Conservation (phyloP, 2,329 filamentous ascomycete species). For the Cercospora zeae-maydis region DNA sequence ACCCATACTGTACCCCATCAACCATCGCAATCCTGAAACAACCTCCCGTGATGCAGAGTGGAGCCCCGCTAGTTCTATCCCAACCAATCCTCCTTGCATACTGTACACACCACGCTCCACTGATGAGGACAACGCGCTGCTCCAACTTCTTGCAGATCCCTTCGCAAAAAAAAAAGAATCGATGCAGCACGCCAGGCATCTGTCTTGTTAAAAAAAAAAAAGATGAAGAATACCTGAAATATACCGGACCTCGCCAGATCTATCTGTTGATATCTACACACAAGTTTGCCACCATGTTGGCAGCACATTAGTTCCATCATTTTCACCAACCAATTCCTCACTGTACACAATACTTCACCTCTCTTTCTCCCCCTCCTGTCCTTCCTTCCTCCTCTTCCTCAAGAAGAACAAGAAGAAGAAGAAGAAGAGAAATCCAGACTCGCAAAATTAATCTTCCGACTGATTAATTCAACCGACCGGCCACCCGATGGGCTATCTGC, state of each 20-base stretch:
- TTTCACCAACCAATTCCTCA: neutral
- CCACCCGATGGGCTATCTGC: neutral
- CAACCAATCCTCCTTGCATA: neutral
- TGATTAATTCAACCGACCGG: neutral
- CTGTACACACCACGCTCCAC: no score
- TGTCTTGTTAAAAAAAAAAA: no score
- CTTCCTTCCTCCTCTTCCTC: no score
- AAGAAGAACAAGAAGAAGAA: no score
- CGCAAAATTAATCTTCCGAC: neutral
- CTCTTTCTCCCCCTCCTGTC: no score
- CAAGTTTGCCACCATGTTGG: neutral
- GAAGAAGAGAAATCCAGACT: neutral
- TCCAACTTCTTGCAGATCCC: neutral
- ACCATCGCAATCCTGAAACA: neutral
- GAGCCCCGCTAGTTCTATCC: no score
- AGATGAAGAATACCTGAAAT: neutral
- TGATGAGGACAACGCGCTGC: neutral
- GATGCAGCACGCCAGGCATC: constrained; percentile 9
- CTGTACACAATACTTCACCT: no score
- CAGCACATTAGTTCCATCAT: neutral
- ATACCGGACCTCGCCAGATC: constrained; percentile 7
- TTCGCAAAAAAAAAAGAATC: neutral
- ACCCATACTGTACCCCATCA: neutral
- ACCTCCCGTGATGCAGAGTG: neutral
- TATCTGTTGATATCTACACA: neutral